Evolutionary conservation across 148 eudicot species (phyloP).

Genomic region (Rhododendron mucronatum): DNA sequence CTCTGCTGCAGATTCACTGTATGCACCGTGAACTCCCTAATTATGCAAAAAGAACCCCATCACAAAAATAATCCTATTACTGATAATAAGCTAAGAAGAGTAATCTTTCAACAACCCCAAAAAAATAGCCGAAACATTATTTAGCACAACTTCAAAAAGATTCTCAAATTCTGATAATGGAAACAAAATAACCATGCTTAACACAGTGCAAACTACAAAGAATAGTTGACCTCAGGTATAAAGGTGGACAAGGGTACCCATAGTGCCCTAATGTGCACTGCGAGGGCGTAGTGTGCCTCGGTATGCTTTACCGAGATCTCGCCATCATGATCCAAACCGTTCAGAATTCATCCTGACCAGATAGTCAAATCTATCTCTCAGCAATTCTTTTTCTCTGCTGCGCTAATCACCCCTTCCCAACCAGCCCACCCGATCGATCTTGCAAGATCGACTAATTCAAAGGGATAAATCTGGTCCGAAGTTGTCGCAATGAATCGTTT

Average conservation of each 20-base stretch:
- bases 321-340: background rate
- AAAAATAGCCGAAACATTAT: background rate
- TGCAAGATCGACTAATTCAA: background rate
- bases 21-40: conserved; percentile 73
- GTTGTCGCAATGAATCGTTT: background rate
- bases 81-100: background rate
- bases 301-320: background rate
- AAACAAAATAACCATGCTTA: background rate
- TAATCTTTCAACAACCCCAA: background rate
- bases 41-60: background rate
- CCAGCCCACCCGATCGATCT: background rate
- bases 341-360: too few species aligned
- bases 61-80: background rate
- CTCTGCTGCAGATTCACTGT: conserved; percentile 60
- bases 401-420: background rate
- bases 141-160: background rate
- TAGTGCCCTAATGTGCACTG: background rate
- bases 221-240: background rate
- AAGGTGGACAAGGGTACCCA: background rate
- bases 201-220: background rate
- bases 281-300: background rate
- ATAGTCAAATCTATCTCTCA: too few species aligned
- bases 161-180: background rate
- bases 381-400: too few species aligned
- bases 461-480: background rate